phyloP scores from a whole-genome alignment of 345 rosid genomes.

The Populus simonii region DNA sequence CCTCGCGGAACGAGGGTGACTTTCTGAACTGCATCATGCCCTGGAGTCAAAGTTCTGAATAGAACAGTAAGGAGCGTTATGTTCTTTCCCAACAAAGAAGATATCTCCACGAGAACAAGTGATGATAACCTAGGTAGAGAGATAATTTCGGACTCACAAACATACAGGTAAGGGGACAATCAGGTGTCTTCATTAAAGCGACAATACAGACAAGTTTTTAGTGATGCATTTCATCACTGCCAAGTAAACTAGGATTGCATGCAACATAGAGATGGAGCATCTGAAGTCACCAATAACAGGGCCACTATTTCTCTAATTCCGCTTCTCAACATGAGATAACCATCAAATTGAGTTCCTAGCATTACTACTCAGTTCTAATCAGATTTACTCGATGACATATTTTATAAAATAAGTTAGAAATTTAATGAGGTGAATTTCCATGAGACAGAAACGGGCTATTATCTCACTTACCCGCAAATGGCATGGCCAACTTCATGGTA shows the following conservation, averaged over 20 bases:
- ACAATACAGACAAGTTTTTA: background rate
- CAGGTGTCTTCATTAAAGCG: too few species aligned
- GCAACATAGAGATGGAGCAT: background rate
- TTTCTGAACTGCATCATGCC: slow-evolving; percentile 95
- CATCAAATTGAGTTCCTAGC: background rate
- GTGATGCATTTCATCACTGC: background rate
- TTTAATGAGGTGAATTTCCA: background rate
- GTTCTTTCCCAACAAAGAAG: background rate
- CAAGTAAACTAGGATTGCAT: background rate
- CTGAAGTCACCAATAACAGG: background rate
- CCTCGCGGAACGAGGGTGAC: slow-evolving; percentile 92
- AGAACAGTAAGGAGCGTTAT: slow-evolving; percentile 1
- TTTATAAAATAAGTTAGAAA: background rate
- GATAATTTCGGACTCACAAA: background rate
- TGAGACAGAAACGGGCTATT: background rate
- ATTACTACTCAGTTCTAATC: background rate
- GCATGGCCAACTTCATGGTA: slow-evolving; percentile 99
- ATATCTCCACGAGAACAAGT: background rate
- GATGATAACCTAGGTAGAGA: background rate
- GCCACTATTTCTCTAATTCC: background rate
- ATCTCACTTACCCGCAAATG: slow-evolving; percentile 73
- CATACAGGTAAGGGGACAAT: background rate
- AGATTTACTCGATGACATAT: background rate
- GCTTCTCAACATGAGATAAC: background rate
- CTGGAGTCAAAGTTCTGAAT: slow-evolving; percentile 87